Evolutionary conservation across 2,329 filamentous ascomycete species (phyloP).

Genomic region (Neofusicoccum parvum): DNA sequence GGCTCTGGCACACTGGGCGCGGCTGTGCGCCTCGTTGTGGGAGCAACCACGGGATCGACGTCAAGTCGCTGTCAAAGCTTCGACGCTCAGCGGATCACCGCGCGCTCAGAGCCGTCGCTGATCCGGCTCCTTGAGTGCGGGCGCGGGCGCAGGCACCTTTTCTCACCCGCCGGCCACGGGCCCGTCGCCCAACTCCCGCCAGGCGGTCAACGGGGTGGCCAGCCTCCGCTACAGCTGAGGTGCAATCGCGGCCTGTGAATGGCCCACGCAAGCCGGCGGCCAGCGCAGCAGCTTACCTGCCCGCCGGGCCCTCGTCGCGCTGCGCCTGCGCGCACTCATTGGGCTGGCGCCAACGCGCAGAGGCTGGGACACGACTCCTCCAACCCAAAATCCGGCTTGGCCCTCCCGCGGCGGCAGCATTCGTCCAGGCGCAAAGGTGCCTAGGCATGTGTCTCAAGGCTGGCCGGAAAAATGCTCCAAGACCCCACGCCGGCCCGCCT

Average conservation of each 20-base stretch:
- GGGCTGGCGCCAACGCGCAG: not conserved
- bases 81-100: not conserved
- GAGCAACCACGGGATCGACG: not conserved
- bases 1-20: not conserved
- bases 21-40: not conserved
- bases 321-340: not conserved
- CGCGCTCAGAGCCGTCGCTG: conserved; percentile 7
- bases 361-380: not conserved
- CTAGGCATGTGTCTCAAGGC: no score
- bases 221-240: not conserved
- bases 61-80: conserved; percentile 4
- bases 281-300: conserved; percentile 4
- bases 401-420: no score
- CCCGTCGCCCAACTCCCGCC: conserved; percentile 6
- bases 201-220: conserved; percentile 6
- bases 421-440: no score
- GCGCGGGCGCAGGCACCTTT: not conserved
- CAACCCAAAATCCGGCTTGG: no score
- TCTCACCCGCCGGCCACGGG: not conserved
- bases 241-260: not conserved
- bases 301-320: not conserved
- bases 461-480: no score
- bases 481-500: no score
- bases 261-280: not conserved
- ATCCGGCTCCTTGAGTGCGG: conserved; percentile 1